Base-by-base conservation (phyloP, 2,329 filamentous ascomycete genomes). In the Orbilia brochopaga region DNA sequence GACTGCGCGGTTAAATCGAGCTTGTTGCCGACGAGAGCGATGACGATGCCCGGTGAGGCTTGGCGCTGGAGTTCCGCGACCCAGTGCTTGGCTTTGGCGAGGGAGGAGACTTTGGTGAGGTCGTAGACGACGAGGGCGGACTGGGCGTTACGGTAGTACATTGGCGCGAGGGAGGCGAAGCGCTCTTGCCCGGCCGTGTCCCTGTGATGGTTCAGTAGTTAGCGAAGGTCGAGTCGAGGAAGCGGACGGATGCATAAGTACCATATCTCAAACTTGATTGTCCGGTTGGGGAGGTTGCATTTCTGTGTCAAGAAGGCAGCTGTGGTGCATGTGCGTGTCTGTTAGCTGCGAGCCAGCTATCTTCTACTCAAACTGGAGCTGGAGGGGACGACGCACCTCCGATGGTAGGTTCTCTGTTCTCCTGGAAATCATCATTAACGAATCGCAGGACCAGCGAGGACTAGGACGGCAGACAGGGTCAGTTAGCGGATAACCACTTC, bases 121-220 rank as follows among this genome's bases (percentile, higher is more conserved):
- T 99, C 93, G 86, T 97, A 99, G 79, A 97, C 93, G 74, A 99
- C 93, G 76, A 99, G 90, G 13, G 94, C 94, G 74, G 92, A 92
- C 83, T 97, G 93, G 57, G 94, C 94, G 80, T 99, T 97, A 81
- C 93, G 92, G 84, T 97, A 97, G 85, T 99, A 99, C 94, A 97
- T 97, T 77, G 93, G 94, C 58, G 94, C 94, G 73, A 97, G 87
- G 57, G 90, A 95, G 77, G 93, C 93, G 79, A 97, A 99, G 74
- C 93, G 91, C 83, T 99, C 93, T 82, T 99, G 93, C 79, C 93
- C 93, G 48, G 94, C 93, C 15, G 93, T 97, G 83, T 99, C 93
- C 93, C 75, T 76, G 24, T 4, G 3, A 8, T 8, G 17, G 13
- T 17, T 27, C 1, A 13, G 42, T 19, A 17, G 19, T 48, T 21